Base-by-base conservation (phyloP, 2,329 filamentous ascomycete species). In the Fusarium sp. region DNA sequence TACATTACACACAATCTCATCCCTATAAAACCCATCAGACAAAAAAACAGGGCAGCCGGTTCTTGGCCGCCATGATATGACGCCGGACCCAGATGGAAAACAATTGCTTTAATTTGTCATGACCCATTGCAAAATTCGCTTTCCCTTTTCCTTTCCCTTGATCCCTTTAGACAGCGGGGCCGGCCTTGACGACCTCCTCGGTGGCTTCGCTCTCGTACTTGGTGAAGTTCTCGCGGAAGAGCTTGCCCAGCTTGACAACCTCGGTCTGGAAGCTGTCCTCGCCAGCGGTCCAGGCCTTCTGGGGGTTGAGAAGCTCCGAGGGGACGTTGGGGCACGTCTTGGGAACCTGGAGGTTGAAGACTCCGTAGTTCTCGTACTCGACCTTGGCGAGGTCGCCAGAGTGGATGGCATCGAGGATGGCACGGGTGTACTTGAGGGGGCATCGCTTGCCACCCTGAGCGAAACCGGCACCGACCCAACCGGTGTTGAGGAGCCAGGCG, bases 321-420 rank as follows among this genome's bases (percentile, higher is more conserved):
- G 96, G 96, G 9, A 99, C 96, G 79, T 91, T 91, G 71, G 92
- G 90, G 89, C 95, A 98, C 52, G 90, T 86, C 86, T 92, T 98
- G 82, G 96, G 96, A n/a, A 99, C 94, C 79, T 92, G 89, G 62
- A 99, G 92, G 88, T 98, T 97, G 91, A 99, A 99, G 71, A 94
- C 91, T 41, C 94, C 94, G 85, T 99, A 99, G 73, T 86, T 94
- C 88, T 99, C 96, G 85, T 94, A 99, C 83, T 97, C 92, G 69
- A 89, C 92, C 77, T 97, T 93, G 79, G 94, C 94, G 74, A 99
- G 93, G 85, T 97, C 94, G 75, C 96, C 96, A 55, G 90, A 95
- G 91, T 99, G 96, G 85, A 99, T 98, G 80, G 95, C 93, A 82
- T 99, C 95, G 76, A 99, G 91, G 81, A 99, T 98, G 77, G 96